Evolutionary conservation across 768 basidiomycete genomes (phyloP), one percentile per base, ranked within the genome.

Genomic region (Cystobasidium onofrii): DNA sequence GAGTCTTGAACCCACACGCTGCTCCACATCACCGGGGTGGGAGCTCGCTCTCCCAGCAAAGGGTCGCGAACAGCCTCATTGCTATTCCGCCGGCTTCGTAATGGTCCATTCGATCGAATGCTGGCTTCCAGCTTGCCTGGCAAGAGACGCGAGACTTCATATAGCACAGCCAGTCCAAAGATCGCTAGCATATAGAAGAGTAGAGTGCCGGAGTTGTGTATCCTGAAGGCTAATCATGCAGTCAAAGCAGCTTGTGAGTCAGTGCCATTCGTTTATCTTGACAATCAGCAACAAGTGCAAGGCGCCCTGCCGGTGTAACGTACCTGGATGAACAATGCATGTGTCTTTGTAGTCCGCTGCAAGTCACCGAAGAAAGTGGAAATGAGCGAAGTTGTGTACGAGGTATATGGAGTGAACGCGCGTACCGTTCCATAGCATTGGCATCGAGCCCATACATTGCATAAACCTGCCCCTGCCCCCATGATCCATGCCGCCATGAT

Each of bases 371-470:
- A 39, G 39, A 15, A n/a, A n/a, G n/a, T n/a, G n/a, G n/a, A 3
- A 3, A 50, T 50, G 46, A 3, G 46, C 27, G 6, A 23, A 7
- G 7, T 29, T 57, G n/a, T n/a, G n/a, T n/a, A n/a, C n/a, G n/a
- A n/a, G n/a, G n/a, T n/a, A n/a, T n/a, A n/a, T n/a, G n/a, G n/a
- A n/a, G n/a, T n/a, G n/a, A n/a, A n/a, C n/a, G n/a, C n/a, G n/a
- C n/a, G n/a, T 76, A 88, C 54, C 34, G 54, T 76, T 75, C 87
- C 90, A 91, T 77, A 92, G 86, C 90, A 92, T 92, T 81, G 90
- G 83, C 87, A 89, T 88, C 9, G 86, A 29, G 27, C 57, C 57
- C 57, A 60, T 82, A 80, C 90, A 92, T 29, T 72, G 23, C 54
- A 57, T 62, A 13, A 23, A n/a, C 17, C 64, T 39, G 41, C 17